Evolutionary conservation across 495 filamentous ascomycete species (phyloP).

Genomic region (Aspergillus conjunctus): DNA sequence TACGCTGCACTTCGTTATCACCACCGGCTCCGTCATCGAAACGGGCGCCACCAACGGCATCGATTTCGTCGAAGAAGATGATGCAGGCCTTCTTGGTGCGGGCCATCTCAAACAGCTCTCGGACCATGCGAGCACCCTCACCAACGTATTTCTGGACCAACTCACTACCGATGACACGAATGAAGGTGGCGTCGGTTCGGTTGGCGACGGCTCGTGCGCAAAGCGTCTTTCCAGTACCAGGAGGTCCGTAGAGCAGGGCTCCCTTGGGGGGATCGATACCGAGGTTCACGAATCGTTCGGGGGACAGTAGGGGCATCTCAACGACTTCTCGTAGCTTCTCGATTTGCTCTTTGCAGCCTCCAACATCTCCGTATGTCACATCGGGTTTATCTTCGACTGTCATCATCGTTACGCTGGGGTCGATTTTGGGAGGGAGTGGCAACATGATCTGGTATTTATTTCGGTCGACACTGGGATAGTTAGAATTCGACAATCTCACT

Average conservation of each 20-base stretch:
- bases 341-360: conserved; percentile 98
- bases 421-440: conserved; percentile 97
- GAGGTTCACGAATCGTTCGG: conserved; percentile 94
- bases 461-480: conserved; percentile 74
- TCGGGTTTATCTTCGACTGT: conserved; percentile 99
- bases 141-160: conserved; percentile 98
- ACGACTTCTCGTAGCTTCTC: conserved; percentile 98
- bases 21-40: conserved; percentile 98
- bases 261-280: conserved; percentile 99
- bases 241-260: conserved; percentile 93
- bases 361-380: conserved; percentile 98
- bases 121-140: conserved; percentile 96
- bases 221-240: conserved; percentile 96
- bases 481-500: conserved; percentile 8
- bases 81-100: conserved; percentile 99
- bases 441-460: conserved; percentile 99
- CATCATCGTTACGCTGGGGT: conserved; percentile 99
- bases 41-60: conserved; percentile 95
- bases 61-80: conserved; percentile 99
- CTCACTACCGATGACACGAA: conserved; percentile 95
- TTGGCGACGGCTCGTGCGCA: conserved; percentile 97
- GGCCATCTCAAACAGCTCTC: conserved; percentile 99
- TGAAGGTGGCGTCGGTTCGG: conserved; percentile 96
- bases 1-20: conserved; percentile 99
- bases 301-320: conserved; percentile 94